Conservation (phyloP, 371 early-diverging fungal genomes). For the Mycotypha africana region DNA sequence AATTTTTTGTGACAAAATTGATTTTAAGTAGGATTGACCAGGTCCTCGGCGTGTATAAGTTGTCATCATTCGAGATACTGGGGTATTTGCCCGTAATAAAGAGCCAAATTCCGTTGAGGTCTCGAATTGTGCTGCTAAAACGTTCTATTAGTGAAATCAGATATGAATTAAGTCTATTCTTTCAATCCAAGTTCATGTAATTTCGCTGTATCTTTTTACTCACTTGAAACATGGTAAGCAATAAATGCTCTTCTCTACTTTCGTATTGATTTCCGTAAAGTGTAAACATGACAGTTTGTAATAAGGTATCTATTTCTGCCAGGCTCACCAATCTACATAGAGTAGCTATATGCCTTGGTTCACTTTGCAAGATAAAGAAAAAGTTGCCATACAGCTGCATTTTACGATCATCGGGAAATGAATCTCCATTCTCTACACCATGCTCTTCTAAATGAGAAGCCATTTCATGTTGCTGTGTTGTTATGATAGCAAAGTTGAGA, state of each 20-base stretch:
- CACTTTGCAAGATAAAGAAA: slow-evolving; percentile 90
- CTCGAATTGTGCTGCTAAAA: slow-evolving; percentile 86
- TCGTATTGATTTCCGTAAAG: slow-evolving; percentile 95
- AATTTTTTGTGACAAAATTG: slow-evolving; percentile 77
- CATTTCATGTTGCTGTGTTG: slow-evolving; percentile 68
- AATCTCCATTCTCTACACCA: slow-evolving; percentile 61
- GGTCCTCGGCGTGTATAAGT: slow-evolving; percentile 91
- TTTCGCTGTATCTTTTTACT: neutral
- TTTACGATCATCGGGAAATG: slow-evolving; percentile 79
- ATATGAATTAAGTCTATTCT: neutral
- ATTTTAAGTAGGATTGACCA: slow-evolving; percentile 87
- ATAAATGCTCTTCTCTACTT: slow-evolving; percentile 87
- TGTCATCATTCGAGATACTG: slow-evolving; percentile 94
- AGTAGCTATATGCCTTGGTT: slow-evolving; percentile 88
- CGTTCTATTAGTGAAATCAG: slow-evolving; percentile 44
- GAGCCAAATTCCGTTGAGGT: slow-evolving; percentile 84
- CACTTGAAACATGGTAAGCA: slow-evolving; percentile 94
- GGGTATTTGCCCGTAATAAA: slow-evolving; percentile 90
- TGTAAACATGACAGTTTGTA: slow-evolving; percentile 95
- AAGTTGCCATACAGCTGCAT: slow-evolving; percentile 87
- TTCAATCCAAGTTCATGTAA: too few relatives aligned
- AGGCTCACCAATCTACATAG: slow-evolving; percentile 79
- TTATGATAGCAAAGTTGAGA: neutral
- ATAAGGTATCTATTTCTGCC: slow-evolving; percentile 84
- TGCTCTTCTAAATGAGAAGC: slow-evolving; percentile 72